These are phyloP conservation scores for Coccomyxa sp. DNA, from an alignment of 139 green algal species.

Conservation along the genomic window DNA sequence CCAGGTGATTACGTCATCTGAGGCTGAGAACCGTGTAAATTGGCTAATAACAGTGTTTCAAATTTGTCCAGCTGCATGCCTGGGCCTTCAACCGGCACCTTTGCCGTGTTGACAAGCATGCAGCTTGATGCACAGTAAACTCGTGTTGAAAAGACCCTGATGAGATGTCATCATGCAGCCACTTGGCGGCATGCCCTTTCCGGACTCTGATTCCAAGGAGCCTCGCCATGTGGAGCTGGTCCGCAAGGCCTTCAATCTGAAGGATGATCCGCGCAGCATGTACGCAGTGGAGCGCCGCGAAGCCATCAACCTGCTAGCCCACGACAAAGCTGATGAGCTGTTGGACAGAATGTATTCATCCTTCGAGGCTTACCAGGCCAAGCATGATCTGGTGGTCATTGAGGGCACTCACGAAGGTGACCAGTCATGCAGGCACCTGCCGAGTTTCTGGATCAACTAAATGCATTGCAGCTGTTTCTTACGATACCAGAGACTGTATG, in stretches of 20 bases:
- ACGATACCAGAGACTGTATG: too few species aligned
- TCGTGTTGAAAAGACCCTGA: too few species aligned
- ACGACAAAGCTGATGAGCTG: slow-evolving; percentile 24
- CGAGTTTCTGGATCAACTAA: too few species aligned
- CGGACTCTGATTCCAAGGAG: not conserved
- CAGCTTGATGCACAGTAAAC: too few species aligned
- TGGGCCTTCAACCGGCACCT: not conserved
- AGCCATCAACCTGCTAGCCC: slow-evolving; percentile 20
- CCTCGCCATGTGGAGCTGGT: slow-evolving; percentile 42
- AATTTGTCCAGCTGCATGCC: too few species aligned
- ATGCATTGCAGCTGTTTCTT: too few species aligned
- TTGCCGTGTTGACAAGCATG: too few species aligned
- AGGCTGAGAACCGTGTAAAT: too few species aligned
- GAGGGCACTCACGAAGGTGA: slow-evolving; percentile 32
- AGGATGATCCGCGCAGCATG: not conserved
- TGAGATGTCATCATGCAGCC: slow-evolving; percentile 6
- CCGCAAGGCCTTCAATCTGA: slow-evolving; percentile 24
- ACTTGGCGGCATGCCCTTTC: slow-evolving; percentile 29
- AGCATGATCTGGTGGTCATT: slow-evolving; percentile 57
- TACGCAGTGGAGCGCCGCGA: slow-evolving; percentile 22
- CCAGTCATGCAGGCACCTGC: slow-evolving; percentile 6
- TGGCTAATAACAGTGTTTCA: too few species aligned
- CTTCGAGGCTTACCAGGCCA: slow-evolving; percentile 6
- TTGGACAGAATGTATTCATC: slow-evolving; percentile 35
- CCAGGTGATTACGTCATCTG: slow-evolving; percentile 18